A percentile compares a stretch with the other conserved stretches of the same genome.
Conservation (phyloP, 2,329 filamentous ascomycete genomes). For the Alternaria solani region DNA sequence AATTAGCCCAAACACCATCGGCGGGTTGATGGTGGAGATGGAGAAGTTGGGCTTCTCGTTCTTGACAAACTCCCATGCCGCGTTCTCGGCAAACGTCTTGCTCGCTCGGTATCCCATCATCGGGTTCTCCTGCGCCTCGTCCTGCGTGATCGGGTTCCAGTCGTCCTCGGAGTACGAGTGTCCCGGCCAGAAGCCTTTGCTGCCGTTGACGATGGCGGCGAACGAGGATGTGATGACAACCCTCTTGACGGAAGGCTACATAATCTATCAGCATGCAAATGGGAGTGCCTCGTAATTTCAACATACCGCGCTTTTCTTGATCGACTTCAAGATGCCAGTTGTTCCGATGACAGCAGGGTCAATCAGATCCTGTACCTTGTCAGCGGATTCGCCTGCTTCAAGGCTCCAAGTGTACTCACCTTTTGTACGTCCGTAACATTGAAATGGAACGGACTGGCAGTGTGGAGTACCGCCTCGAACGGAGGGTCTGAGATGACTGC, state of each 20-base stretch:
- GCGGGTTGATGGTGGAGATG: slow-evolving; percentile 60
- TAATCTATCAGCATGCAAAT: neutral
- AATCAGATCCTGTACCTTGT: slow-evolving; percentile 55
- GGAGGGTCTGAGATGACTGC: slow-evolving; percentile 68
- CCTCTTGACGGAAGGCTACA: slow-evolving; percentile 69
- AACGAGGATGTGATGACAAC: slow-evolving; percentile 77
- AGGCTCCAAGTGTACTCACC: slow-evolving; percentile 30
- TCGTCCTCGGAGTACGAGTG: slow-evolving; percentile 63
- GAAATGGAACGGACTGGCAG: slow-evolving; percentile 70
- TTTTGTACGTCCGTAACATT: slow-evolving; percentile 77
- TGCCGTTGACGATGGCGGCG: slow-evolving; percentile 67
- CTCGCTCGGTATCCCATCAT: slow-evolving; percentile 60
- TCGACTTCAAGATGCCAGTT: slow-evolving; percentile 67
- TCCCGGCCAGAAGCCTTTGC: slow-evolving; percentile 59
- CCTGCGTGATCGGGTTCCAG: slow-evolving; percentile 65
- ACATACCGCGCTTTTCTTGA: slow-evolving; percentile 48
- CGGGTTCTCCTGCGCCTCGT: slow-evolving; percentile 57
- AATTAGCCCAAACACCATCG: slow-evolving; percentile 60
- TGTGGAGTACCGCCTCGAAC: slow-evolving; percentile 70
- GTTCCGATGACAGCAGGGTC: slow-evolving; percentile 71
- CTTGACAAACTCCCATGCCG: slow-evolving; percentile 62
- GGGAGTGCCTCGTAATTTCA: neutral
- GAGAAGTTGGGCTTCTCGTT: slow-evolving; percentile 61
- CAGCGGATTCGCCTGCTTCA: neutral
- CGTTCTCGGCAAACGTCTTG: slow-evolving; percentile 69